Evolutionary conservation across 371 early-diverging fungal genomes (phyloP), one percentile per base, ranked within the genome.

Genomic region (Mortierella sp.): DNA sequence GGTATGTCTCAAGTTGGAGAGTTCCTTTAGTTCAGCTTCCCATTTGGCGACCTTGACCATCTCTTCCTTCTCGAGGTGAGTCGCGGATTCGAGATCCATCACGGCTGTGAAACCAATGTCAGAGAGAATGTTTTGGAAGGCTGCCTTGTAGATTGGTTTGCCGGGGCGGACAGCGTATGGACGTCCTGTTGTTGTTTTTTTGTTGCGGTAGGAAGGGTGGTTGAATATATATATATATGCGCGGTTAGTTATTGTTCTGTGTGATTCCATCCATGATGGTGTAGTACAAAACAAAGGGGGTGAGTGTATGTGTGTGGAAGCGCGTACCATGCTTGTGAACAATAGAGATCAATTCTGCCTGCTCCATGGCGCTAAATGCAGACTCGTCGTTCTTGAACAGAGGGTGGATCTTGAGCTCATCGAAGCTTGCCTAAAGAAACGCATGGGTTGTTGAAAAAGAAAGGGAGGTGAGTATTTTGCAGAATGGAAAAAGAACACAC

Each of bases 321-420:
- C 54, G 24, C 54, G 24, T 88, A 92, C 95, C 96, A 84, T 97
- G 91, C 73, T 93, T 88, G 72, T 96, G 93, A 7, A 88, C 83
- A 74, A 97, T 91, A 0, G 90, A 89, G 74, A 98, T 96, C 55
- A 98, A 88, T 65, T 96, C 96, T 24, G 96, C 95, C 55, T 95
- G 92, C 84, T 97, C 97, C 94, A 98, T 94, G 5, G 93, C 95
- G 78, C 91, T 90, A 26, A 97, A 85, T 3, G 97, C 91, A 8
- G 83, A 90, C 54, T 96, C 96, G 57, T 94, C 92, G 10, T 96
- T 96, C 48, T 92, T 93, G 89, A 98, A 98, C 72, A 95, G 84
- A 19, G 95, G 86, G 47, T 93, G 92, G 88, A 92, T 94, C 84
- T 93, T 92, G 73, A 97, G 82, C 55, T 93, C 93, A 87, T 97